phyloP scores from a whole-genome alignment of 2,329 filamentous ascomycete genomes.

The Orbilia javanica region DNA sequence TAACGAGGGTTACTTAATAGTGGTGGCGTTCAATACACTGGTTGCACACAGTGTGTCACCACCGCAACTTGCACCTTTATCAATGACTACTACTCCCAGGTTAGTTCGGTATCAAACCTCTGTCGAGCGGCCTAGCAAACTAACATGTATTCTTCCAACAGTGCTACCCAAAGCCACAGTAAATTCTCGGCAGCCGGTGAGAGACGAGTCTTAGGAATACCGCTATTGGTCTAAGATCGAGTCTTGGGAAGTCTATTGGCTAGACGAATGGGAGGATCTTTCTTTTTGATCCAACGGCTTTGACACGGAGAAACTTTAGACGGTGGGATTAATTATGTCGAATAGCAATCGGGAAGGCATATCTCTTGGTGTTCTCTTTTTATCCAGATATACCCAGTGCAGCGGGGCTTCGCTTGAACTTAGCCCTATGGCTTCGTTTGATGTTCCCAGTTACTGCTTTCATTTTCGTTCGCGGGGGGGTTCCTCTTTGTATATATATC shows the following conservation, averaged over 20 bases:
- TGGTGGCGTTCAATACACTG: constrained; percentile 27
- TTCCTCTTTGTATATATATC: constrained; percentile 24
- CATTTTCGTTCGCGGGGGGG: neutral
- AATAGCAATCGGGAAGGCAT: constrained; percentile 13
- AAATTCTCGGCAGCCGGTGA: constrained; percentile 2
- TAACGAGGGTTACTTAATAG: constrained; percentile 4
- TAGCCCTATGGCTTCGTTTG: neutral
- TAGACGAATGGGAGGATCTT: neutral
- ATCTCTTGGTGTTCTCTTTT: constrained; percentile 12
- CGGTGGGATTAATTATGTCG: constrained; percentile 13
- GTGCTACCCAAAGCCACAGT: constrained; percentile 31
- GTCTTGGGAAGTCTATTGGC: neutral
- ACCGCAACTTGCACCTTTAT: constrained; percentile 24
- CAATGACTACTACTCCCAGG: constrained; percentile 56
- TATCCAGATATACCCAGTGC: constrained; percentile 23
- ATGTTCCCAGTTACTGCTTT: constrained; percentile 8
- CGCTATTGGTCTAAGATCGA: neutral
- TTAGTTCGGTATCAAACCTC: neutral
- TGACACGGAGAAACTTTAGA: neutral
- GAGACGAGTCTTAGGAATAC: neutral
- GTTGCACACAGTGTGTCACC: neutral
- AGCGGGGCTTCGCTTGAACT: neutral
- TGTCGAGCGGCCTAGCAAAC: neutral
- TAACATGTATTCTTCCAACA: constrained; percentile 17
- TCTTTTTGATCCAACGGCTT: neutral